Base-by-base conservation (phyloP, 306 rosid genomes). In the Benincasa hispida region DNA sequence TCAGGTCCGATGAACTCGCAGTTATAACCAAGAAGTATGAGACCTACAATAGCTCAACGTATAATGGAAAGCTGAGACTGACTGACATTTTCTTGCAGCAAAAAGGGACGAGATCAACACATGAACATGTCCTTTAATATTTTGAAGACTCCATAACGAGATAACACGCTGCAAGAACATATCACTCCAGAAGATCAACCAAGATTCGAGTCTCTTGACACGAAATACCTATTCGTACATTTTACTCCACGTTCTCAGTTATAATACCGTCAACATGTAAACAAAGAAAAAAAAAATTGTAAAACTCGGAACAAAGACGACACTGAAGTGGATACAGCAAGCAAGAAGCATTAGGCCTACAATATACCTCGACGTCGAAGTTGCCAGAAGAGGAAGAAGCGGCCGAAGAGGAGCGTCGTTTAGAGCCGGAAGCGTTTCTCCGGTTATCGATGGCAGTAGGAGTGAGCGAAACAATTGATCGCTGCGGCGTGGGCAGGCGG, bases 371-470 rank as follows among this genome's bases (percentile, higher is more conserved):
- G 18, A 67, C 32, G 55, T 60, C 27, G 2, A 75, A 77, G 32
- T 81, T 72, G 39, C 25, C 72, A 9, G 76, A 45, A 5, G 79
- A 57, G 15, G 54, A 35, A 45, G 66, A 13, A 47, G 10, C 2
- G 5, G 79, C 74, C 14, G 82, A 81, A 5, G 75, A 79, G 6
- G 83, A 60, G 34, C 77, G 79, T 45, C 79, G 74, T 19, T 74
- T 75, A 0, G 89, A 50, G 61, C 56, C 70, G 19, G 85, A 73
- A 82, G 76, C 56, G 8, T 72, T n/a, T 24, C 76, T 72, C 15
- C 83, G 83, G 55, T 56, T 83, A 60, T 42, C 77, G 60, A 78
- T 54, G 15, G 86, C 80, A 60, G 78, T 82, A 51, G 78, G 34
- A 80, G 82, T 45, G 54, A 78, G 66, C 42, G 83, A 53, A 72